phyloP scores from a whole-genome alignment of 306 rosid genomes.

The Glycine latifolia region DNA sequence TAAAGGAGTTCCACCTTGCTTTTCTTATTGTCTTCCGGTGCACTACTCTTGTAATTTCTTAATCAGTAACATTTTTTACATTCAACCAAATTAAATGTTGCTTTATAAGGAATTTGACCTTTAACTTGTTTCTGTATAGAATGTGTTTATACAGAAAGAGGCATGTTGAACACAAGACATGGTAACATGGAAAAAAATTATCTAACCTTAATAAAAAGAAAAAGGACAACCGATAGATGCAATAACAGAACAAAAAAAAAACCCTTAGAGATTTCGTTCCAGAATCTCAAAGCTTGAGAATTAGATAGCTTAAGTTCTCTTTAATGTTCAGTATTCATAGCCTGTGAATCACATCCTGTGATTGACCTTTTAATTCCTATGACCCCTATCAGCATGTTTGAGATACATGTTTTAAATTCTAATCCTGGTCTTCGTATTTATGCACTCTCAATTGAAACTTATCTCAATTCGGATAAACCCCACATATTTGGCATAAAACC shows the following conservation, averaged over 20 bases:
- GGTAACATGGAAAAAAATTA: neutral
- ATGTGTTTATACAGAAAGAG: slow-evolving; percentile 12
- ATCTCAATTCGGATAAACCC: slow-evolving; percentile 1
- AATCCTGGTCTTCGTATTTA: neutral
- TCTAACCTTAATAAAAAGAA: neutral
- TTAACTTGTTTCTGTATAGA: neutral
- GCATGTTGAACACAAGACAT: neutral
- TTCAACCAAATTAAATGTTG: slow-evolving; percentile 13
- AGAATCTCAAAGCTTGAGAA: neutral
- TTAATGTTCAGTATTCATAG: neutral
- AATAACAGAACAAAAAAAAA: neutral
- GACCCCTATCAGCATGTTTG: neutral
- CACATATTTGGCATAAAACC: too few relatives aligned
- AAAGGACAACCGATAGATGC: slow-evolving; percentile 4
- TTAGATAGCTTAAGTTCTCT: too few relatives aligned
- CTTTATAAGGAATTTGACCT: neutral
- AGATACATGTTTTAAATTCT: neutral
- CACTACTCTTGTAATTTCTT: neutral
- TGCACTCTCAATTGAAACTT: neutral
- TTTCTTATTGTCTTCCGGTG: neutral
- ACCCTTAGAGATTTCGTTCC: neutral
- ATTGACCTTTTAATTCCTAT: neutral
- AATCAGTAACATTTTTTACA: neutral
- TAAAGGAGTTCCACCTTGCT: neutral
- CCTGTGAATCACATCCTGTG: neutral